phyloP scores from a whole-genome alignment of 2,329 filamentous ascomycete species.

The Trichophyton simii region DNA sequence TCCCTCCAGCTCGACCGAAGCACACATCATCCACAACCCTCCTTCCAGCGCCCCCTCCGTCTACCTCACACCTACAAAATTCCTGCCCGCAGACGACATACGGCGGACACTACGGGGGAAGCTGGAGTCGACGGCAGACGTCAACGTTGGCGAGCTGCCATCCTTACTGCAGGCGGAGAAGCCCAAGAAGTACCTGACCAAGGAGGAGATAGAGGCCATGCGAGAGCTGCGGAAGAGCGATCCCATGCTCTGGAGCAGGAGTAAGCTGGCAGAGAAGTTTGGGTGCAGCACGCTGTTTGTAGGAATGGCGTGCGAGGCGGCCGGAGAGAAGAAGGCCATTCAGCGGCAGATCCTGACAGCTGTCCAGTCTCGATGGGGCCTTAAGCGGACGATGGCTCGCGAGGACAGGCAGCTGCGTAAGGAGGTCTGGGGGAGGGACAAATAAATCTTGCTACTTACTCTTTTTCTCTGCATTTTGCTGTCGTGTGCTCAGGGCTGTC shows the following conservation, averaged over 20 bases:
- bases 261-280: constrained; percentile 49
- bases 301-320: constrained; percentile 45
- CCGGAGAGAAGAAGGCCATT: constrained; percentile 36
- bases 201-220: constrained; percentile 48
- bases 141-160: constrained; percentile 26
- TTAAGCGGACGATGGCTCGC: constrained; percentile 45
- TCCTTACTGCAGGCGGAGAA: constrained; percentile 23
- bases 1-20: constrained; percentile 20
- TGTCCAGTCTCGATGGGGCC: constrained; percentile 49
- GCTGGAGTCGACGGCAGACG: constrained; percentile 16
- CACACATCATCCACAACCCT: constrained; percentile 54
- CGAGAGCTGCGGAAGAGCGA: constrained; percentile 42
- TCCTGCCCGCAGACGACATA: constrained; percentile 48
- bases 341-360: constrained; percentile 39
- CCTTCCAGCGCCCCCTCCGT: constrained; percentile 51
- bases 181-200: constrained; percentile 50
- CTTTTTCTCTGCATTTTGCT: too few species aligned
- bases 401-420: constrained; percentile 49
- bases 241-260: constrained; percentile 47
- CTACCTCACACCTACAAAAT: constrained; percentile 53
- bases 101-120: constrained; percentile 38
- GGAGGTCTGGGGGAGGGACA: constrained; percentile 48
- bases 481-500: too few species aligned
- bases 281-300: constrained; percentile 52
- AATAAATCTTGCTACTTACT: constrained; percentile 20